Base-by-base conservation (phyloP, 1,284 basidiomycete species). In the Irpex sp. region DNA sequence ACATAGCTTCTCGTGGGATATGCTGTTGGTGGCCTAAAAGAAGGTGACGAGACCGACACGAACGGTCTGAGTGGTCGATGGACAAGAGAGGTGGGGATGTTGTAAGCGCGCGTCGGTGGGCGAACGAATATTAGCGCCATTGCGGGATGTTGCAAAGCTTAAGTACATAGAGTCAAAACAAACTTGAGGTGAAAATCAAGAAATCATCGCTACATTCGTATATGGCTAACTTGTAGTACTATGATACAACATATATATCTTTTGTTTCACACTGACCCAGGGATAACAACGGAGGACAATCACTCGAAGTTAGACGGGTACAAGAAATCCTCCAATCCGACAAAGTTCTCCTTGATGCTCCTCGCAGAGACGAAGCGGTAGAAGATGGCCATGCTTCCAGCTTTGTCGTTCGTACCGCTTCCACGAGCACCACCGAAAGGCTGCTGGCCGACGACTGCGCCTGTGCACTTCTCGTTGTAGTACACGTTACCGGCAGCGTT, bases 401-500 rank as follows among this genome's bases (percentile, higher is more conserved):
- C 93, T 81, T 98, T 99, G 78, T 99, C 97, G 80, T 98, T 98
- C 65, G 97, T 99, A 35, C 97, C 96, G 68, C 91, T 94, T 23
- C 85, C 93, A 53, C 96, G 86, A 5, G 88, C 93, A 61, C 96
- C 97, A 60, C 96, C 96, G 73, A 99, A 99, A 5, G 96, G 95
- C 76, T 99, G 96, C 75, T 98, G 95, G 5, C 93, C 94, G 33
- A 97, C 93, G 55, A 94, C 91, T 28, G 96, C 96, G 62, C 96
- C 96, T 0, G 96, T 98, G 77, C 93, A 96, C 73, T 94, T 96
- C 71, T 96, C 93, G 77, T 96, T 96, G 79, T 94, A 93, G 81
- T 97, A 97, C 61, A 95, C 87, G 76, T 97, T 93, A 2, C 91
- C 91, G 5, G 93, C 91, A 0, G 94, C 82, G 76, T 96, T 90